phyloP scores from a whole-genome alignment of 2,329 filamentous ascomycete genomes.

The Claviceps maximensis region DNA sequence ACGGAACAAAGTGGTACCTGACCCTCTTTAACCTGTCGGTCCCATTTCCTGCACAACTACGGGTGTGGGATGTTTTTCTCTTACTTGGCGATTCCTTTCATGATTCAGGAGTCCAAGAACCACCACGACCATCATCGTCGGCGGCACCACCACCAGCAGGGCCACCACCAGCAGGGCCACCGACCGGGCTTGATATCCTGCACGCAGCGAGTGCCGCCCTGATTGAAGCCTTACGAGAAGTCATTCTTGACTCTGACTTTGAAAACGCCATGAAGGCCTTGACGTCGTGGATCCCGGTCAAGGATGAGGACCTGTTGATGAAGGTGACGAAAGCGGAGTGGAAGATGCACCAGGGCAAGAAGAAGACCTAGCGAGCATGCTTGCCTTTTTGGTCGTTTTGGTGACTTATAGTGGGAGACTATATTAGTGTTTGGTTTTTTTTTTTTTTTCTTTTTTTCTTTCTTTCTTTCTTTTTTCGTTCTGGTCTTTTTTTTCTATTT shows the following conservation, averaged over 20 bases:
- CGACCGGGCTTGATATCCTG: slow-evolving; percentile 61
- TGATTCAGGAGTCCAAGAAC: background rate
- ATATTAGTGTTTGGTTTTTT: slow-evolving; percentile 4
- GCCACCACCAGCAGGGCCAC: background rate
- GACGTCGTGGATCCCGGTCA: slow-evolving; percentile 86
- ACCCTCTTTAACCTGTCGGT: slow-evolving; percentile 96
- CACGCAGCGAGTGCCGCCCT: slow-evolving; percentile 84
- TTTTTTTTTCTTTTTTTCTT: slow-evolving; percentile 5
- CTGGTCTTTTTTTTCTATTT: slow-evolving; percentile 8
- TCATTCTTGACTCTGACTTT: slow-evolving; percentile 85
- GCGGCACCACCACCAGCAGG: background rate
- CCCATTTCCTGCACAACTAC: slow-evolving; percentile 83
- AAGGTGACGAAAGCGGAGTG: slow-evolving; percentile 78
- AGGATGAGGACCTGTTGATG: slow-evolving; percentile 90
- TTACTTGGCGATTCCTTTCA: slow-evolving; percentile 48
- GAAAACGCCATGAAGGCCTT: slow-evolving; percentile 97
- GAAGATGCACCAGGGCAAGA: slow-evolving; percentile 47
- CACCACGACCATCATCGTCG: background rate
- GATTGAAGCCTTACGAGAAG: slow-evolving; percentile 79
- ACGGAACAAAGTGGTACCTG: slow-evolving; percentile 93
- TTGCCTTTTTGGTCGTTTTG: slow-evolving; percentile 14
- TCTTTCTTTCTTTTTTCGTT: background rate
- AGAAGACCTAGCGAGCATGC: slow-evolving; percentile 22
- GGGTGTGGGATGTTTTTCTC: slow-evolving; percentile 97
- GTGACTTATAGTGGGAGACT: too few relatives aligned